Evolutionary conservation across 1,139 yeast genomes (phyloP), one percentile per base, ranked within the genome.

Genomic region (Kurtzmaniella quercitrusa): DNA sequence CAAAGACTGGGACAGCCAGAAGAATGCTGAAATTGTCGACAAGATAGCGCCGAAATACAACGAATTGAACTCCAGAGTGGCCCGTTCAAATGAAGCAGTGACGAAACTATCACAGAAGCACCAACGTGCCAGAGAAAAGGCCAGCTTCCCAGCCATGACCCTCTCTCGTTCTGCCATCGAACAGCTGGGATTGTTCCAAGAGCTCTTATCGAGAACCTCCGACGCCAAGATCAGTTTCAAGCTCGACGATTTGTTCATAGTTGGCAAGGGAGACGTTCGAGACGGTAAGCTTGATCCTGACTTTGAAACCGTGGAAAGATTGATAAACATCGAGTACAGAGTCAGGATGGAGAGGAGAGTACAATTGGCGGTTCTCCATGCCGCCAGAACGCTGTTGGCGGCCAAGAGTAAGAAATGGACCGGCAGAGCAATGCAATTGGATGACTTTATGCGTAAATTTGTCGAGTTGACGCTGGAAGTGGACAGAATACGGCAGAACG

Each of bases 381-480:
- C 59, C 39, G 59, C 68, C 17, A 68, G 66, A 46, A 57, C 59
- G 42, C 71, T 66, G 39, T 53, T 70, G 23, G 51, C 54, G 3
- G 55, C 59, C 9, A 59, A 63, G 33, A 73, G 68, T 47, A 62
- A 58, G 42, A 65, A 66, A 46, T 75, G 81, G 80, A 62, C 60
- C 7, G 48, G 58, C 1, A 57, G 76, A 44, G 76, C 73, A 48
- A 57, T 58, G 17, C 60, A 62, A 12, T 60, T 77, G 51, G 61
- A 65, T 25, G 64, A 60, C 37, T 76, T 75, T 49, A 48, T 77
- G 37, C 59, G 56, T 11, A 65, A 65, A 36, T 57, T 74, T 41
- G 51, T 56, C 2, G 57, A 55, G 12, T 63, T 73, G 4, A 54
- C 65, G 27, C 58, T 53, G 5, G 61, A 61, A 25, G 66, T 73